Percentiles rank a stretch among this genome's conserved stretches.
Evolutionary conservation across 73 alveolate genomes (phyloP).

Genomic region (Tetrahymena elliotti): DNA sequence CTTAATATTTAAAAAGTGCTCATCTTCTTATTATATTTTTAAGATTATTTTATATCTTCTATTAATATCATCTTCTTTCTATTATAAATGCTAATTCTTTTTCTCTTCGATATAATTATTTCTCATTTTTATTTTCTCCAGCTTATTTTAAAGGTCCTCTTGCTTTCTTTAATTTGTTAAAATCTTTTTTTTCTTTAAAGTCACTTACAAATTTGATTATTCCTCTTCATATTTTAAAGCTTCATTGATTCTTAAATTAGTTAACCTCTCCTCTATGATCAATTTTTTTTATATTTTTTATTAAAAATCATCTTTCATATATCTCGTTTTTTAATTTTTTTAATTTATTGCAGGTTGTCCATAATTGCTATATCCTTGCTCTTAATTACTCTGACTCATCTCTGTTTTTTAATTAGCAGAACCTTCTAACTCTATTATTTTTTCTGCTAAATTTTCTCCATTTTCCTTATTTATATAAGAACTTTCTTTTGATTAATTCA

Average conservation of each 20-base stretch:
- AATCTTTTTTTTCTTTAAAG: background rate
- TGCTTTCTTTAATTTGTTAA: background rate
- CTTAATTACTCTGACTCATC: background rate
- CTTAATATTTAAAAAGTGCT: background rate
- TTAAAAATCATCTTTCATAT: background rate
- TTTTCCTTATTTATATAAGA: background rate
- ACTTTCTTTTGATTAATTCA: background rate
- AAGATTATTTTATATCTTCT: background rate
- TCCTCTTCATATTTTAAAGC: background rate
- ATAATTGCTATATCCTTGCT: background rate
- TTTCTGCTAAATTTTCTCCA: background rate
- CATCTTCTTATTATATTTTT: background rate
- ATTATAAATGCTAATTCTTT: background rate
- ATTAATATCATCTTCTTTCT: background rate
- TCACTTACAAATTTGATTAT: background rate
- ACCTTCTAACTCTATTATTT: background rate
- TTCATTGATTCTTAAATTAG: background rate
- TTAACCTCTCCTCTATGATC: background rate
- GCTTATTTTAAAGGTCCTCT: background rate
- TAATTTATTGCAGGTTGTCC: background rate
- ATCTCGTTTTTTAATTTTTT: background rate
- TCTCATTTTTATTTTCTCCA: background rate
- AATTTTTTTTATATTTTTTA: background rate
- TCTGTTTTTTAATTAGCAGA: background rate
- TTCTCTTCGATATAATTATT: background rate